Conservation (phyloP, 225 moss, liverwort and hornwort species). For the Climacium dendroides region DNA sequence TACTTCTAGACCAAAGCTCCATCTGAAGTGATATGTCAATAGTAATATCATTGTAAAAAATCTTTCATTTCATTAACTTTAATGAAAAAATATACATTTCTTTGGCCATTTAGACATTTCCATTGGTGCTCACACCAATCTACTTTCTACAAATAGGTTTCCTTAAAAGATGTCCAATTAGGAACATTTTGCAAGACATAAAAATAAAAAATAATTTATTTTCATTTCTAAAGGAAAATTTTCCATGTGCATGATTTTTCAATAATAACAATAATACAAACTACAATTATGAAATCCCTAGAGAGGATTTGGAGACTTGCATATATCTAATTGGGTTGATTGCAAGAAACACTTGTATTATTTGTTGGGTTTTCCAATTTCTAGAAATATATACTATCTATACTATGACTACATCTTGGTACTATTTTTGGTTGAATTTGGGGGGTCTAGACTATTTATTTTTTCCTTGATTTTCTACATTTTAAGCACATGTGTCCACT, state of each 20-base stretch:
- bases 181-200: not conserved
- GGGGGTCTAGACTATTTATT: accelerated
- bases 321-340: not conserved
- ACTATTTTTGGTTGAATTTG: not conserved
- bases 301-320: not conserved
- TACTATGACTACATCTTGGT: not conserved
- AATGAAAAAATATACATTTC: not conserved
- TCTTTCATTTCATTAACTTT: not conserved
- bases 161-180: not conserved
- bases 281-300: not conserved
- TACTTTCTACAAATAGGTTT: not conserved
- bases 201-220: not conserved
- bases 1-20: not conserved
- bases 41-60: not conserved
- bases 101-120: not conserved
- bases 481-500: not conserved
- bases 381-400: accelerated
- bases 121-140: not conserved
- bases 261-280: not conserved
- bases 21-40: not conserved
- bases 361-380: not conserved
- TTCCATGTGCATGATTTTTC: not conserved
- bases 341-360: not conserved
- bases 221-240: not conserved
- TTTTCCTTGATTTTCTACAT: not conserved